Base-by-base conservation (phyloP, 2,329 filamentous ascomycete genomes). In the Nakataea oryzae region DNA sequence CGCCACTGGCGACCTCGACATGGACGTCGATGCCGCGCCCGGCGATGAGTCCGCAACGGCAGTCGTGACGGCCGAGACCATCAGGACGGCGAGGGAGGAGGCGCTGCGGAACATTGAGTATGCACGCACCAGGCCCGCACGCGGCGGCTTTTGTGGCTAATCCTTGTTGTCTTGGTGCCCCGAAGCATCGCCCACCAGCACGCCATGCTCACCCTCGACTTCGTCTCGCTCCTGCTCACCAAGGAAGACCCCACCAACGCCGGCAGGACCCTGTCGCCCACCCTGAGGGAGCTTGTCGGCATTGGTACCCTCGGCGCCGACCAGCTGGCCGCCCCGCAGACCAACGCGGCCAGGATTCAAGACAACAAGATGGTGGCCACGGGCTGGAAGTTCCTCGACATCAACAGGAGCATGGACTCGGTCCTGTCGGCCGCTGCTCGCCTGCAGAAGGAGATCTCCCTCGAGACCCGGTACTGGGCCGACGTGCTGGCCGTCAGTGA, bases 381-480 rank as follows among this genome's bases (percentile, higher is more conserved):
- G 3, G 93, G 92, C 41, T 93, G 91, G 83, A 88, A 90, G 61
- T 78, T 95, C 65, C 85, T 93, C 69, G 88, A 87, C 57, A 85
- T 96, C 66, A 86, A 89, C 68, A 83, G 84, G 41, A 87, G 89
- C 3, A 86, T 91, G 1, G 87, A 90, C 67, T 86, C 87, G 47
- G 82, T 96, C 27, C 76, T 91, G 17, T 81, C 85, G 12, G 88
- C 92, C 5, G 88, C 90, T 0, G 80, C 82, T 29, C 82, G 90
- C 54, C 76, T 99, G 14, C 84, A 91, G 67, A 83, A 82, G 13
- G 93, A 96, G 72, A 88, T 96, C 41, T 81, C 84, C 12, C 84
- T 86, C 32, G 95, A 99, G 76, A 87, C 87, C 2, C 87, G 83
- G 68, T 99, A 96, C 73, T 99, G 95, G 95, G 83, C 89, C 62